Evolutionary conservation across 768 basidiomycete species (phyloP).

Genomic region (Dacryopinax spathularia): DNA sequence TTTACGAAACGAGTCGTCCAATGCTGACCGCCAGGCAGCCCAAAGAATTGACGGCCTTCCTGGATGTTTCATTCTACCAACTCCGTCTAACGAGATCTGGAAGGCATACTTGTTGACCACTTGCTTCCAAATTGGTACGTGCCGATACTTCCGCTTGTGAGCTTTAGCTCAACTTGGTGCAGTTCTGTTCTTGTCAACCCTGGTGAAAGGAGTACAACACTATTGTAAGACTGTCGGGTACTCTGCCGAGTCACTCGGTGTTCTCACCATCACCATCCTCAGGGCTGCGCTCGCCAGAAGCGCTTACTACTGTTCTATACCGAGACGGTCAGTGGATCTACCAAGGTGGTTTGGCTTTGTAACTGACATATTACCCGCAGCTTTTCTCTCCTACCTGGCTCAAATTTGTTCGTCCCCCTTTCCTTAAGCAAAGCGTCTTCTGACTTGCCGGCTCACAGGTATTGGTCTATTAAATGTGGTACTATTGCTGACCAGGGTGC

Average conservation of each 20-base stretch:
- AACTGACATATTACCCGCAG: neutral
- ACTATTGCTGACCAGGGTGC: neutral
- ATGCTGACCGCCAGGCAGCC: neutral
- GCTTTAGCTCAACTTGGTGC: neutral
- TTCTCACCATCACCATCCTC: too few relatives aligned
- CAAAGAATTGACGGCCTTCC: neutral
- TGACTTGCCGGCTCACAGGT: neutral
- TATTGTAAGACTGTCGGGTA: neutral
- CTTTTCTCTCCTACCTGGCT: neutral
- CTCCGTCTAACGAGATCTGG: neutral
- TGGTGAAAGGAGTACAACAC: neutral
- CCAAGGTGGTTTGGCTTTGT: neutral
- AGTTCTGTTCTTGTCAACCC: neutral
- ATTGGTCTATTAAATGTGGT: neutral
- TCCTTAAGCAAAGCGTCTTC: neutral
- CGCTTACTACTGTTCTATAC: neutral
- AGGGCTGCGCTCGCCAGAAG: neutral
- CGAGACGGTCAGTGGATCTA: neutral
- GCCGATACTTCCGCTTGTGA: neutral
- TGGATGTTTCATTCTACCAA: neutral
- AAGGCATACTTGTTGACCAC: neutral
- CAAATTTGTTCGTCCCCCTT: neutral
- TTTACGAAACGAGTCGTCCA: neutral
- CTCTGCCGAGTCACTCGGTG: neutral
- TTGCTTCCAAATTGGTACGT: neutral